A percentile compares a stretch with the other conserved stretches of the same genome.
phyloP scores from a whole-genome alignment of 2,329 filamentous ascomycete species.

The Aspergillus cejpii region DNA sequence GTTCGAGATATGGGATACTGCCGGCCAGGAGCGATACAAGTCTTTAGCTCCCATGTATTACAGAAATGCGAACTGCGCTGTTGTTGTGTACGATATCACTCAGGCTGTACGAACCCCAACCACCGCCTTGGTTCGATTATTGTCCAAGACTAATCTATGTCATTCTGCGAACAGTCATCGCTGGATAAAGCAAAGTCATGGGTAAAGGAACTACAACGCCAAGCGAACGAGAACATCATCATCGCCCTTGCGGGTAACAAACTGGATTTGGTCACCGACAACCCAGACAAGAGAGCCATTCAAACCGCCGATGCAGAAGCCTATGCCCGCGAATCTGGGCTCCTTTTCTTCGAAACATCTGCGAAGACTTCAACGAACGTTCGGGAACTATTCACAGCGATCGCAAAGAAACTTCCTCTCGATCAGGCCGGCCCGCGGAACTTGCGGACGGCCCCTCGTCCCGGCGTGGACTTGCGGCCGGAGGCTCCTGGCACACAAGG shows the following conservation, averaged over 20 bases:
- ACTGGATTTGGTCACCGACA: slow-evolving; percentile 87
- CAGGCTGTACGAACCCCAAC: slow-evolving; percentile 67
- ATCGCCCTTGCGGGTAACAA: slow-evolving; percentile 98
- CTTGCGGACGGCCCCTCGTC: slow-evolving; percentile 58
- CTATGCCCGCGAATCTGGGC: slow-evolving; percentile 85
- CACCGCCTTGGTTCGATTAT: slow-evolving; percentile 3
- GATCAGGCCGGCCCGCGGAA: slow-evolving; percentile 93
- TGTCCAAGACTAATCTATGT: slow-evolving; percentile 12
- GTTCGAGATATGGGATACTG: slow-evolving; percentile 99
- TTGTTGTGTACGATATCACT: slow-evolving; percentile 98
- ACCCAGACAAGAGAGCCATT: slow-evolving; percentile 93
- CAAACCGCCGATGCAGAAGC: slow-evolving; percentile 83
- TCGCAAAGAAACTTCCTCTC: slow-evolving; percentile 93
- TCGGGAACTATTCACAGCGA: slow-evolving; percentile 88
- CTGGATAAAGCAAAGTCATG: slow-evolving; percentile 98
- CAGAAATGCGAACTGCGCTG: slow-evolving; percentile 96
- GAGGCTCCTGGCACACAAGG: slow-evolving; percentile 56
- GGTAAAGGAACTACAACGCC: slow-evolving; percentile 97
- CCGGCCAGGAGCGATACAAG: slow-evolving; percentile 97
- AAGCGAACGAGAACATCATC: slow-evolving; percentile 99
- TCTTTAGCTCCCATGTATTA: slow-evolving; percentile 99
- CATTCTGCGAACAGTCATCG: slow-evolving; percentile 59
- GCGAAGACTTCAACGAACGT: slow-evolving; percentile 98
- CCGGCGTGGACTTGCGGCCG: slow-evolving; percentile 61
- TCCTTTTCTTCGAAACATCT: slow-evolving; percentile 97